Base-by-base conservation (phyloP, 2,329 filamentous ascomycete species). In the Sphaceloma murrayae region DNA sequence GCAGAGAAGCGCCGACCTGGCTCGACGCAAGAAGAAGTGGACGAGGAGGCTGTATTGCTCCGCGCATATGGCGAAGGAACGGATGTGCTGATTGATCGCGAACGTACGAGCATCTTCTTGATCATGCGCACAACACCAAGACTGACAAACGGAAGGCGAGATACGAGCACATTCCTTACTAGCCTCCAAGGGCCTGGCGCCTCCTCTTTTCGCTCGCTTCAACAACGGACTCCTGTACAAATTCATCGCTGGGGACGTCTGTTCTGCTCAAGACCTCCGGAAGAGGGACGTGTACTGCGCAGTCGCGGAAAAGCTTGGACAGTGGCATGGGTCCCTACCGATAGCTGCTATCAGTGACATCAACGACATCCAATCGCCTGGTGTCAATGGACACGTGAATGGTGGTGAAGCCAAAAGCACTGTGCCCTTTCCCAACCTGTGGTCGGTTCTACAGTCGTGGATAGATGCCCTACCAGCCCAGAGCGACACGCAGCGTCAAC, bases 361-460 rank as follows among this genome's bases (percentile, higher is more conserved):
- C 49, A 54, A 47, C 52, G 52, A 51, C 17, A 5, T 36, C 5
- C 14, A 45, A 17, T 34, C 46, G 17, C 45, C 50, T 33, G 48
- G 56, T 34, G 53, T 53, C 46, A 52, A 56, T 17, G 40, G 29
- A 6, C 34, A 42, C 2, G 33, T 38, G 14, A 21, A 34, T 13
- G 27, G 29, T 7, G 58, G 62, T 36, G 51, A 56, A 47, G 55
- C 65, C 11, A 45, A 43, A 21, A 26, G 31, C 13, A 21, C n/a
- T 18, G 22, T 34, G 4, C 42, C 42, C 10, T 24, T 34, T 50
- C 85, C 87, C 13, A 95, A 93, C 61, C 68, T 94, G 46, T 98
- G 91, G 91, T 86, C 85, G 5, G 87, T 93, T 24, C 83, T 95
- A 74, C 86, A 94, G 62, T 93, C 88, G 66, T 98, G 91, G 91